phyloP scores from a whole-genome alignment of 2,329 filamentous ascomycete species.

The Arthrobotrys conoides region DNA sequence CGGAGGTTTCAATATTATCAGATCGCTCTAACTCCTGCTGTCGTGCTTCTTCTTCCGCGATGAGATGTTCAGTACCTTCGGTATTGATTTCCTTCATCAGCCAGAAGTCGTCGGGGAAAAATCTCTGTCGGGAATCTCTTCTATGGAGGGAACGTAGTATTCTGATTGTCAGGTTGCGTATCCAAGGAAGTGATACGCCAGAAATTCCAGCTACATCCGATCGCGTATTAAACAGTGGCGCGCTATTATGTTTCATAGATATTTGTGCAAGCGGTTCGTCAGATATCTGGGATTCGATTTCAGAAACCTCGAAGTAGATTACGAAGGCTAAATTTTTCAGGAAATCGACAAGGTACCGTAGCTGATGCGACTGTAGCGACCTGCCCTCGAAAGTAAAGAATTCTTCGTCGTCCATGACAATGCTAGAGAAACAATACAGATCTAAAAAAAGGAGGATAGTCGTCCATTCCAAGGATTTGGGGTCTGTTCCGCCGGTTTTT shows the following conservation, averaged over 20 bases:
- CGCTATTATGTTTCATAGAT: conserved; percentile 68
- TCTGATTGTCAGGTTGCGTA: conserved; percentile 44
- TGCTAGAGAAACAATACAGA: conserved; percentile 90
- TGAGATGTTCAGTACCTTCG: conserved; percentile 85
- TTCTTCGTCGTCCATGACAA: conserved; percentile 95
- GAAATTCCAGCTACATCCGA: conserved; percentile 81
- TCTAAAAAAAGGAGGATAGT: conserved; percentile 92
- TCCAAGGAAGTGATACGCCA: conserved; percentile 81
- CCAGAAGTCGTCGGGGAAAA: conserved; percentile 89
- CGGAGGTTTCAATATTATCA: conserved; percentile 74
- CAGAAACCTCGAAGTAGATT: conserved; percentile 84
- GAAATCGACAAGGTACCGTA: conserved; percentile 83
- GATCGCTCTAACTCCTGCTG: conserved; percentile 78
- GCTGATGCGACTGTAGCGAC: conserved; percentile 78
- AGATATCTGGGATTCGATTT: conserved; percentile 70
- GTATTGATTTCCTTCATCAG: conserved; percentile 94
- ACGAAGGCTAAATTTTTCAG: conserved; percentile 92
- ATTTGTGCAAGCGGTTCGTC: conserved; percentile 13
- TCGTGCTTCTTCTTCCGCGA: conserved; percentile 87
- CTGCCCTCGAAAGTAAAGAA: conserved; percentile 78
- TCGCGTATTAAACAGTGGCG: conserved; percentile 79
- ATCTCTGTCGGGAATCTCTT: conserved; percentile 87
- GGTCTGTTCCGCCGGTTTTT: not conserved
- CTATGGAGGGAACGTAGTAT: conserved; percentile 83
- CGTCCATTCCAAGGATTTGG: conserved; percentile 78